A percentile compares a stretch with the other conserved stretches of the same genome.
phyloP scores from a whole-genome alignment of 495 filamentous ascomycete species.

The Aspergillus haitiensis region DNA sequence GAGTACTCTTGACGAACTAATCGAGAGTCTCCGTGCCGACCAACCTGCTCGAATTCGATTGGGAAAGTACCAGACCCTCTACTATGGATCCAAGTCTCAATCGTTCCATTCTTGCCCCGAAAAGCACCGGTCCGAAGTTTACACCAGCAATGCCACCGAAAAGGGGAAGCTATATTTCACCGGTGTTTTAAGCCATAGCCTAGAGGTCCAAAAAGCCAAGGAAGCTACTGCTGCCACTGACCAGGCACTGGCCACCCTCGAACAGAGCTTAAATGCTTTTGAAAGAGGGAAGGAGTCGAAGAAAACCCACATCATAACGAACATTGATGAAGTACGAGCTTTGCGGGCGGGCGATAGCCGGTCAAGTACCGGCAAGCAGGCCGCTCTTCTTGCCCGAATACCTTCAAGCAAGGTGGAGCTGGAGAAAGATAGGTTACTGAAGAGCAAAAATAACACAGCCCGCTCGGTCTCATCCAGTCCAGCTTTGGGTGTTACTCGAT shows the following conservation, averaged over 20 bases:
- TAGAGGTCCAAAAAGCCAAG: conserved; percentile 57
- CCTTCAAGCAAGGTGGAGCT: conserved; percentile 41
- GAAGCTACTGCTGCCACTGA: conserved; percentile 53
- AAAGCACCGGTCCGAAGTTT: conserved; percentile 54
- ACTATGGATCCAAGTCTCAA: conserved; percentile 54
- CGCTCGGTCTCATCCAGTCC: conserved; percentile 68
- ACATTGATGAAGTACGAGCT: conserved; percentile 39
- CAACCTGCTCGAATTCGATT: conserved; percentile 55
- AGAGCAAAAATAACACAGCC: conserved; percentile 38
- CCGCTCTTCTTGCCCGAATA: conserved; percentile 28
- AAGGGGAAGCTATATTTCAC: conserved; percentile 52
- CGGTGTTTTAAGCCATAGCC: conserved; percentile 55
- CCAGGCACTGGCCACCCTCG: conserved; percentile 56
- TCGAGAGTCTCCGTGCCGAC: conserved; percentile 62
- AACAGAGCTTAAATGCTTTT: conserved; percentile 50
- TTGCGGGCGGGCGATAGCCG: conserved; percentile 35
- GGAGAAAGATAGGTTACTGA: conserved; percentile 49
- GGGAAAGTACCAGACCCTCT: conserved; percentile 50
- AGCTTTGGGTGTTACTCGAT: conserved; percentile 52
- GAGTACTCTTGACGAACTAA: conserved; percentile 67
- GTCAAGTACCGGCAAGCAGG: conserved; percentile 27
- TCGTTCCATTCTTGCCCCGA: conserved; percentile 50
- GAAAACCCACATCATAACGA: conserved; percentile 47
- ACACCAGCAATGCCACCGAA: conserved; percentile 39
- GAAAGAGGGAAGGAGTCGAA: conserved; percentile 56